Evolutionary conservation across 2,329 filamentous ascomycete species (phyloP).

Genomic region (Fusarium sp.): DNA sequence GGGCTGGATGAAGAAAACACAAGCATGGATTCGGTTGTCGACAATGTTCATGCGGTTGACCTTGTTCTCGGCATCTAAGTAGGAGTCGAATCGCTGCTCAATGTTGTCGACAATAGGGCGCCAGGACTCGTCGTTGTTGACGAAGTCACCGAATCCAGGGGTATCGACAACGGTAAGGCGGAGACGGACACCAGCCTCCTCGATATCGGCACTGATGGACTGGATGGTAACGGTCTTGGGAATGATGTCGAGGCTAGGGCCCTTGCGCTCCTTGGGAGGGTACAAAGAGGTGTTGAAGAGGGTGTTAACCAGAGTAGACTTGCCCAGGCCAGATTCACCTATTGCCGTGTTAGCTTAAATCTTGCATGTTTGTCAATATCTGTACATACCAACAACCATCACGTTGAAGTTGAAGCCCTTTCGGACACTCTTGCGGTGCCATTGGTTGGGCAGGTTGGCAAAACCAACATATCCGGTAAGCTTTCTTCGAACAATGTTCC

Average conservation of each 20-base stretch:
- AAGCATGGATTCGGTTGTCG: slow-evolving; percentile 98
- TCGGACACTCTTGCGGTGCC: slow-evolving; percentile 99
- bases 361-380: neutral
- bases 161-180: slow-evolving; percentile 98
- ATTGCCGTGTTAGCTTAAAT: slow-evolving; percentile 7
- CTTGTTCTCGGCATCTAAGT: slow-evolving; percentile 99
- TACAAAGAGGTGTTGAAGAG: slow-evolving; percentile 99
- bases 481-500: slow-evolving; percentile 98
- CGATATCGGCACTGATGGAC: slow-evolving; percentile 95
- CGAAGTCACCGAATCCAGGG: slow-evolving; percentile 97
- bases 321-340: slow-evolving; percentile 99
- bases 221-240: slow-evolving; percentile 98
- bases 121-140: slow-evolving; percentile 99
- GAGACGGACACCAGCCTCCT: slow-evolving; percentile 97
- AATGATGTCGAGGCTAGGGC: slow-evolving; percentile 96
- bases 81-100: slow-evolving; percentile 98
- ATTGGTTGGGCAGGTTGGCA: slow-evolving; percentile 98
- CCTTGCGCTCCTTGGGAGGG: slow-evolving; percentile 98
- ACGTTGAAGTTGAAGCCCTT: slow-evolving; percentile 99
- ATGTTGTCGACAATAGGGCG: slow-evolving; percentile 99
- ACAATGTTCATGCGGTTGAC: slow-evolving; percentile 99
- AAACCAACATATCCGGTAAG: slow-evolving; percentile 99
- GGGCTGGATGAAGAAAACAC: slow-evolving; percentile 99
- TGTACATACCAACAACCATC: slow-evolving; percentile 94
- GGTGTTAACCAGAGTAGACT: slow-evolving; percentile 99